phyloP scores from a whole-genome alignment of 805 yeast genomes.

The Metschnikowia cerradonensis region DNA sequence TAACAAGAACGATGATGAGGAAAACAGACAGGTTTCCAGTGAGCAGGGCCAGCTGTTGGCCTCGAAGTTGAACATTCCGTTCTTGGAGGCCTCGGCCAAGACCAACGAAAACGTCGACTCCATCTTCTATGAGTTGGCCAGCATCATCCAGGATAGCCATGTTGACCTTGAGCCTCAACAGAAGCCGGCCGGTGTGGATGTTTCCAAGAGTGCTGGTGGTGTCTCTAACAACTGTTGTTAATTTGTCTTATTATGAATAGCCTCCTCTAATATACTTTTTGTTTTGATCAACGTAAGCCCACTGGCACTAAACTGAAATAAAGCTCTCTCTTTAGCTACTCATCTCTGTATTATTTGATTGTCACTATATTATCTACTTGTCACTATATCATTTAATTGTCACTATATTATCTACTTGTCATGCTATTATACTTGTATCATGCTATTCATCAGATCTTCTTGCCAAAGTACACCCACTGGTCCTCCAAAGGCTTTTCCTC shows the following conservation, averaged over 20 bases:
- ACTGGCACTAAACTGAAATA: no score
- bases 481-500: constrained; percentile 76
- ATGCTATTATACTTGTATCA: background rate
- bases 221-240: constrained; percentile 40
- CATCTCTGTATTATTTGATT: no score
- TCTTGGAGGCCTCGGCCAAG: constrained; percentile 95
- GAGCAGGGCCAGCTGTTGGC: constrained; percentile 93
- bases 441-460: constrained; percentile 38
- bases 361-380: no score
- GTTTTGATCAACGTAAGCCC: background rate
- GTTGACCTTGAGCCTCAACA: constrained; percentile 37
- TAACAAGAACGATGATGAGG: constrained; percentile 90
- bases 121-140: constrained; percentile 84
- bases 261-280: background rate
- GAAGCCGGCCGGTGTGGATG: constrained; percentile 34
- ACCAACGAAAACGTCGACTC: constrained; percentile 88
- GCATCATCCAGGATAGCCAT: constrained; percentile 77
- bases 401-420: no score
- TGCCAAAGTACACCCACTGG: constrained; percentile 82
- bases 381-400: no score
- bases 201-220: constrained; percentile 27
- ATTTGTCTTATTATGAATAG: background rate
- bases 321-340: no score
- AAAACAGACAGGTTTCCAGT: constrained; percentile 76
- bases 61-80: constrained; percentile 79